Evolutionary conservation across 2,329 filamentous ascomycete species (phyloP).

Genomic region (Microthyrium microscopicum): DNA sequence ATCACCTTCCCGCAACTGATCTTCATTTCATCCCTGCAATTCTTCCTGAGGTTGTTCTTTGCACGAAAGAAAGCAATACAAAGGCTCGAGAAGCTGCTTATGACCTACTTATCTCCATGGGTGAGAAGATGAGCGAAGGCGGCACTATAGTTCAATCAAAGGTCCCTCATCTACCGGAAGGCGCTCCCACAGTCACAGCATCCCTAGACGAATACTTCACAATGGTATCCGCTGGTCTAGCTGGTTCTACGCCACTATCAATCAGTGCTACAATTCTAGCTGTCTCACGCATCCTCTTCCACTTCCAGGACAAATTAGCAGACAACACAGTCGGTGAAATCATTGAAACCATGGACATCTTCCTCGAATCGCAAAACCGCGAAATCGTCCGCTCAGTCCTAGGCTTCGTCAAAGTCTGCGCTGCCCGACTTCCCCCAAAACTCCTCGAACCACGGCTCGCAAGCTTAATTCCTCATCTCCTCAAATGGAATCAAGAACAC

Average conservation of each 20-base stretch:
- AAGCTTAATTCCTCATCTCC: slow-evolving; percentile 70
- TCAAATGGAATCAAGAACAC: slow-evolving; percentile 95
- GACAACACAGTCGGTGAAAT: slow-evolving; percentile 61
- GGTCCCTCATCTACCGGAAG: slow-evolving; percentile 69
- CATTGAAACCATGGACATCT: slow-evolving; percentile 88
- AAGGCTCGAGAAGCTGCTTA: slow-evolving; percentile 81
- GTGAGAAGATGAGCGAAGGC: slow-evolving; percentile 60
- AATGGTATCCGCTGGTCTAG: slow-evolving; percentile 92
- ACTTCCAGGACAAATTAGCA: slow-evolving; percentile 60
- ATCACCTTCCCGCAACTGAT: slow-evolving; percentile 57
- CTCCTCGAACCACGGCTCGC: slow-evolving; percentile 63
- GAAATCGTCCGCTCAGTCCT: slow-evolving; percentile 92
- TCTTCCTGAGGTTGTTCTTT: slow-evolving; percentile 85
- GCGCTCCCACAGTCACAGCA: slow-evolving; percentile 61
- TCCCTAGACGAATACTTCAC: slow-evolving; percentile 92
- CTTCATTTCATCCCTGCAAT: slow-evolving; percentile 89
- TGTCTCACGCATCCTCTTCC: slow-evolving; percentile 79
- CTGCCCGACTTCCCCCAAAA: slow-evolving; percentile 66
- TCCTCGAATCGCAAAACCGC: slow-evolving; percentile 88
- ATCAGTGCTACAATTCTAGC: slow-evolving; percentile 94
- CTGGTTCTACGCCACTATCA: slow-evolving; percentile 88
- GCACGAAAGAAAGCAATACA: slow-evolving; percentile 95
- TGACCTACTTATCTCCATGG: slow-evolving; percentile 76
- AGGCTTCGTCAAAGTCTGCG: slow-evolving; percentile 91
- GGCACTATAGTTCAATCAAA: slow-evolving; percentile 70